These are phyloP conservation scores for Suillus americanus DNA, from an alignment of 768 basidiomycete species.

Conservation along the genomic window DNA sequence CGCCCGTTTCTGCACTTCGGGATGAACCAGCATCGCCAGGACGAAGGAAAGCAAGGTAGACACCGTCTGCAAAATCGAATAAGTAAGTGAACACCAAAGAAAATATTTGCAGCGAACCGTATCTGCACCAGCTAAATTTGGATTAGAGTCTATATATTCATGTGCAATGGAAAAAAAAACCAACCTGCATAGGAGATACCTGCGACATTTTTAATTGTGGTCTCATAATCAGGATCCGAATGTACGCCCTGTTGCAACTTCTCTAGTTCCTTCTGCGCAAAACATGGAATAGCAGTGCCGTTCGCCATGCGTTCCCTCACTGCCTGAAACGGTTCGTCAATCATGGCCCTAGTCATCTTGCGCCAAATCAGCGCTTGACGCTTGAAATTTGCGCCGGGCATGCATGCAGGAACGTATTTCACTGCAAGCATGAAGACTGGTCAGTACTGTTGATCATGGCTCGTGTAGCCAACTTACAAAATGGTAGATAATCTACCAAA, in stretches of 20 bases:
- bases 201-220: constrained; percentile 49
- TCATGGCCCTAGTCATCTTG: constrained; percentile 27
- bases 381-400: constrained; percentile 51
- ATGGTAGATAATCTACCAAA: constrained; percentile 39
- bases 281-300: constrained; percentile 38
- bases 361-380: constrained; percentile 45
- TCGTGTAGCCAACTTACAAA: constrained; percentile 22
- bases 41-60: constrained; percentile 49
- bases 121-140: constrained; percentile 23
- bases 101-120: constrained; percentile 17
- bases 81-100: constrained; percentile 21
- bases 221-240: constrained; percentile 37
- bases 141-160: constrained; percentile 8
- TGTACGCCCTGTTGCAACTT: constrained; percentile 26
- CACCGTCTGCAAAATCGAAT: constrained; percentile 40
- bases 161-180: constrained; percentile 2
- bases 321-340: constrained; percentile 39
- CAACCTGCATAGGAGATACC: constrained; percentile 49
- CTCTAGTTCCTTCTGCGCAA: constrained; percentile 42
- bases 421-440: constrained; percentile 20
- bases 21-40: constrained; percentile 54
- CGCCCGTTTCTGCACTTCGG: constrained; percentile 45
- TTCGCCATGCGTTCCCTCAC: constrained; percentile 45
- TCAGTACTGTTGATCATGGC: background rate
- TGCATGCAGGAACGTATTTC: constrained; percentile 48